Evolutionary conservation across 2,329 filamentous ascomycete species (phyloP).

Genomic region (Colletotrichum abscissum): DNA sequence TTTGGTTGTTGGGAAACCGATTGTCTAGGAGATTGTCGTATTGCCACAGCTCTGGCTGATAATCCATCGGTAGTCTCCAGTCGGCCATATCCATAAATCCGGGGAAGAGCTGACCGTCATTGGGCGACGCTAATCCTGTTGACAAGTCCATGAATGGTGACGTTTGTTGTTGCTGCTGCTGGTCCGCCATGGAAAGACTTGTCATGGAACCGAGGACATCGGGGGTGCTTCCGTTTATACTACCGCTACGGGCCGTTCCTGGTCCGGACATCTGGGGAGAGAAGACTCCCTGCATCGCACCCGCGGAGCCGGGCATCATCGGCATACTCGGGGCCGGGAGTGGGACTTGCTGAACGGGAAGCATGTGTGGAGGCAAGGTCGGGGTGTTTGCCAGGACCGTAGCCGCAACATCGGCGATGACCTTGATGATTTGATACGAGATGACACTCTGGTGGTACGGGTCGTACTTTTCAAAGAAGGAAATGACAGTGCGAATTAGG

Average conservation of each 20-base stretch:
- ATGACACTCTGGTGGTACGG: constrained; percentile 11
- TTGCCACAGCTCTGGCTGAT: constrained; percentile 30
- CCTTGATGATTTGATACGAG: constrained; percentile 21
- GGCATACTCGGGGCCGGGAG: neutral
- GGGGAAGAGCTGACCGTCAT: constrained; percentile 4
- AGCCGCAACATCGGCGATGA: constrained; percentile 26
- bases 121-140: neutral
- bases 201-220: constrained; percentile 20
- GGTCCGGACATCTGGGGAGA: neutral
- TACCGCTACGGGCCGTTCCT: neutral
- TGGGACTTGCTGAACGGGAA: neutral
- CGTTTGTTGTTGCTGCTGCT: constrained; percentile 5
- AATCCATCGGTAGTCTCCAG: constrained; percentile 31
- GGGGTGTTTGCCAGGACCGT: constrained; percentile 31
- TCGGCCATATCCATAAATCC: constrained; percentile 23
- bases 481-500: constrained; percentile 26
- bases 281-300: neutral
- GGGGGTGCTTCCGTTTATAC: neutral
- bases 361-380: constrained; percentile 28
- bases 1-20: constrained; percentile 5
- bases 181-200: constrained; percentile 24
- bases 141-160: neutral
- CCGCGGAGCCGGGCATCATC: neutral
- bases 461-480: constrained; percentile 31
- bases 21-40: constrained; percentile 9